Evolutionary conservation across 2,329 filamentous ascomycete species (phyloP), one percentile per base, ranked within the genome.

Genomic region (Tricladium varicosporioides): DNA sequence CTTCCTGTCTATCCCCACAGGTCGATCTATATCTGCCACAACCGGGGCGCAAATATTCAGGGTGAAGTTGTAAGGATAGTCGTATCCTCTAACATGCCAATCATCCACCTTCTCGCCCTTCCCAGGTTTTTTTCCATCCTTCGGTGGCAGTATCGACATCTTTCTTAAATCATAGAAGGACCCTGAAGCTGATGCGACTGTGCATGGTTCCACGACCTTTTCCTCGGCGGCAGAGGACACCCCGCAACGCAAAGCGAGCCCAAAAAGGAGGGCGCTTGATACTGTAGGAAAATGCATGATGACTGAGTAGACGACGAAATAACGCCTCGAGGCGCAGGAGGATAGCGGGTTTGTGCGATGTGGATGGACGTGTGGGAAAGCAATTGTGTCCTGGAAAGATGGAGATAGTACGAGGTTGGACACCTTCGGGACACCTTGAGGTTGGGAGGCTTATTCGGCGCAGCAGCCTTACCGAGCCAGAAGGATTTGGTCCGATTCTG

Each of bases 51-150:
- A 94, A 65, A 94, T 86, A 74, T 94, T 94, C 66, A 93, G 70
- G 1, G 89, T 93, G 68, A 94, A 94, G 75, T 93, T 93, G 62
- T 84, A 83, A 61, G 83, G 84, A 43, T 92, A 90, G 73, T 93
- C 90, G 71, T 85, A 88, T 33, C 90, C 90, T 58, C 81, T 82
- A 7, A 87, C 84, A 61, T 84, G 79, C 76, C 81, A 82, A 68
- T 79, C 86, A 59, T 82, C 78, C 54, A 79, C 78, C 43, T 85
- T 82, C 11, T 76, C 78, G 18, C 81, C 79, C 64, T 86, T 79
- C 47, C 70, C 69, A 43, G 73, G 68, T 59, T 75, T 76, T 56
- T 73, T 72, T 9, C 65, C 61, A 14, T 67, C 64, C 47, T 63
- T 56, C 2, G 60, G 58, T 10, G 62, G 62, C 32, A 60, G 14